A percentile compares a stretch with the other conserved stretches of the same genome.
Evolutionary conservation across 371 early-diverging fungal genomes (phyloP).

Genomic region (Dichotomocladium elegans): DNA sequence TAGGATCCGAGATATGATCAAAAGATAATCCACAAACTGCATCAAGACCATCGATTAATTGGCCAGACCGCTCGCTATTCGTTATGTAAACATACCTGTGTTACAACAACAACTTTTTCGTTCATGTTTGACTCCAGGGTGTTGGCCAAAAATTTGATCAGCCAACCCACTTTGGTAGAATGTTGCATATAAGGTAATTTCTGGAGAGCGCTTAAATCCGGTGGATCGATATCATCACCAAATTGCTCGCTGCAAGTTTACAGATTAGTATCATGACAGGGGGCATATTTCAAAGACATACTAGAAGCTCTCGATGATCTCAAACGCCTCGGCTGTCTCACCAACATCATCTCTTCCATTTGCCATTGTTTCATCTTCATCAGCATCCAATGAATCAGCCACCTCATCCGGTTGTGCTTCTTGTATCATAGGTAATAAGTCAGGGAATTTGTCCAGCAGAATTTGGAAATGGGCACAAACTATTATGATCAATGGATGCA

Average conservation of each 20-base stretch:
- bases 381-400: neutral
- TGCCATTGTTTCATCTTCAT: constrained; percentile 1
- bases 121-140: constrained; percentile 4
- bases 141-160: constrained; percentile 18
- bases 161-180: constrained; percentile 36
- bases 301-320: constrained; percentile 36
- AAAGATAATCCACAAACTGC: constrained; percentile 33
- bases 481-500: neutral
- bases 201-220: constrained; percentile 27
- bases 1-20: constrained; percentile 20
- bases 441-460: constrained; percentile 31
- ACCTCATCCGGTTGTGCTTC: neutral
- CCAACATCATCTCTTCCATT: constrained; percentile 19
- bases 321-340: constrained; percentile 24
- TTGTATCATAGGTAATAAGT: constrained; percentile 26
- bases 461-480: constrained; percentile 37
- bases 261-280: too few species aligned
- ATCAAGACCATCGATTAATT: neutral
- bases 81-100: constrained; percentile 19
- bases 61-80: neutral
- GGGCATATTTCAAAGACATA: constrained; percentile 13
- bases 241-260: constrained; percentile 29
- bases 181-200: constrained; percentile 22
- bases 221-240: constrained; percentile 12
- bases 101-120: constrained; percentile 40